Evolutionary conservation across 805 yeast genomes (phyloP), one percentile per base, ranked within the genome.

Genomic region (Candida sakaeoensis): DNA sequence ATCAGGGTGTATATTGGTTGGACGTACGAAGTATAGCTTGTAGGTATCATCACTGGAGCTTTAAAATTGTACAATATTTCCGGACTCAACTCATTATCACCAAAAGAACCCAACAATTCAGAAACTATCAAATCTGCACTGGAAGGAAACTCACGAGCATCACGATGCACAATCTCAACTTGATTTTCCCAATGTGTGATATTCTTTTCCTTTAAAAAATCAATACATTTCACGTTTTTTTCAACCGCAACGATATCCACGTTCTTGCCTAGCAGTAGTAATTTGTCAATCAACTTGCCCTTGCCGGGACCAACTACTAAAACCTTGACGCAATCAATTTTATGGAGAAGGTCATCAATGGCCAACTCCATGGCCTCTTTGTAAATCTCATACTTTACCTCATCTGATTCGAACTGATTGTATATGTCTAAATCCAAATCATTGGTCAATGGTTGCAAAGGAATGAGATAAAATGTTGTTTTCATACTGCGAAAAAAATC

Each of bases 11-110:
- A 77, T 0, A 83, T 73, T 0, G 96, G 96, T 3, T 82, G 80
- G 8, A 85, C 53, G 42, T 64, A 79, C 12, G 84, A 72, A 1
- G 80, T 55, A 52, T 83, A 80, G 5, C 71, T 63, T 38, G 70
- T 62, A 39, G 58, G 74, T 49, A 58, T 76, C 71, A 50, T 72
- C 43, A 49, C 53, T 17, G 7, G 16, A 12, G 28, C 4, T 10
- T 33, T 19, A 5, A 6, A 8, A 24, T 33, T 13, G 9, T 26
- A 23, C 13, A 66, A 43, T 42, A 93, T 81, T 56, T 90, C 98
- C 0, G 98, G 97, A 7, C 86, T 74, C 13, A 87, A 68, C 55
- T 90, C 97, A 58, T 90, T 91, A 57, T 95, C 91, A 3, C 95
- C 97, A 63, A 91, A 85, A 12, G 95, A 85, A 5, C 97, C 97